phyloP scores from a whole-genome alignment of 2,329 filamentous ascomycete genomes.

The Botrytis medusae region DNA sequence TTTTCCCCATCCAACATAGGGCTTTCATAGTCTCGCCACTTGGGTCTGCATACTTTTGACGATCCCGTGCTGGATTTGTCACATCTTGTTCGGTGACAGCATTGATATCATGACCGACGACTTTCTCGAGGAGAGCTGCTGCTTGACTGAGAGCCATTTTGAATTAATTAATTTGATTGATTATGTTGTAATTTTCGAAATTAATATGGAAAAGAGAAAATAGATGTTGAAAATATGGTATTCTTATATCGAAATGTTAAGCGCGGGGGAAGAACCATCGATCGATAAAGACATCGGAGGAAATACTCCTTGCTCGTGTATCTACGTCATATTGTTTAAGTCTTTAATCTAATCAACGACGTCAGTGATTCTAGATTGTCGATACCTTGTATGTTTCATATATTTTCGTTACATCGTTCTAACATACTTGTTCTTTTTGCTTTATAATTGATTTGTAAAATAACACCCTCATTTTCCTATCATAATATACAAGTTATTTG shows the following conservation, averaged over 20 bases:
- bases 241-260: background rate
- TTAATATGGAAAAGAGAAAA: background rate
- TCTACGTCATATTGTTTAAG: slow-evolving; percentile 1
- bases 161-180: background rate
- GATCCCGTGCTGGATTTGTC: slow-evolving; percentile 57
- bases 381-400: background rate
- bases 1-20: slow-evolving; percentile 79
- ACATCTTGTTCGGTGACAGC: slow-evolving; percentile 68
- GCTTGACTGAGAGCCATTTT: slow-evolving; percentile 63
- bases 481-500: background rate
- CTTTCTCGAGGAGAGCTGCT: slow-evolving; percentile 66
- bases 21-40: slow-evolving; percentile 71
- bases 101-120: slow-evolving; percentile 65
- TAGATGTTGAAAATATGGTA: background rate
- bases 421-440: background rate
- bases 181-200: background rate
- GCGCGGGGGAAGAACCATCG: background rate
- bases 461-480: background rate
- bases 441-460: slow-evolving; percentile 1
- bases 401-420: background rate
- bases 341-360: slow-evolving; percentile 1
- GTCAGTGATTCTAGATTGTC: slow-evolving; percentile 2
- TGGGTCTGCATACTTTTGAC: slow-evolving; percentile 50
- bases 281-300: slow-evolving; percentile 1
- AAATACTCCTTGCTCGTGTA: background rate